phyloP scores from a whole-genome alignment of 73 alveolate genomes.

The Stentor coeruleus region DNA sequence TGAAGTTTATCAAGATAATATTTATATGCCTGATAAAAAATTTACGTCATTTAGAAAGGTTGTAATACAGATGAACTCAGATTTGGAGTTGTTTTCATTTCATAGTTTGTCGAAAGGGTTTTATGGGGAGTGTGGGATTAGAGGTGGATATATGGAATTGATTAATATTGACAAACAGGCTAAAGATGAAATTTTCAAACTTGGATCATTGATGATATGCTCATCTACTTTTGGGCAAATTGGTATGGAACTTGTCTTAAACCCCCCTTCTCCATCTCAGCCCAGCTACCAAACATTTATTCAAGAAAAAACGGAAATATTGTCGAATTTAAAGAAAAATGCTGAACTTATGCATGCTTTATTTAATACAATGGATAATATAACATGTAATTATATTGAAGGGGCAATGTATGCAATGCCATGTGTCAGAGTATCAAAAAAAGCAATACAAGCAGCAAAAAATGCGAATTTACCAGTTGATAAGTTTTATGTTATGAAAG shows the following conservation, averaged over 20 bases:
- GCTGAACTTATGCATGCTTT: constrained; percentile 55
- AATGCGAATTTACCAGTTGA: neutral
- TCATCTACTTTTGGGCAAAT: constrained; percentile 64
- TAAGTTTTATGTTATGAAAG: neutral
- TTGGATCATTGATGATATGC: constrained; percentile 67
- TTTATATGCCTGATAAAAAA: constrained; percentile 61
- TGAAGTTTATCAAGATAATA: constrained; percentile 97
- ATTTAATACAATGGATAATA: constrained; percentile 55
- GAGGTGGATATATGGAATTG: constrained; percentile 88
- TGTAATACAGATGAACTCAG: constrained; percentile 53
- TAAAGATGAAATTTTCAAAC: constrained; percentile 60
- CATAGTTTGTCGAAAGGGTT: constrained; percentile 90
- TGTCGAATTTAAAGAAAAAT: constrained; percentile 52
- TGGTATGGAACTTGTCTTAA: constrained; percentile 50
- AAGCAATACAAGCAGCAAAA: neutral
- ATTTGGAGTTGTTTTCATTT: constrained; percentile 61
- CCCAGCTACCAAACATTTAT: constrained; percentile 52
- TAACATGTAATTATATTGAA: constrained; percentile 61
- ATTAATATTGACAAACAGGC: constrained; percentile 59
- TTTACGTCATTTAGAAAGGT: constrained; percentile 85
- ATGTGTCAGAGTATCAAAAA: constrained; percentile 46
- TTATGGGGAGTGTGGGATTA: constrained; percentile 90
- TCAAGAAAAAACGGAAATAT: constrained; percentile 47
- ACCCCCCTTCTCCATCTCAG: constrained; percentile 65
- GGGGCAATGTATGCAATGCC: constrained; percentile 95